A percentile compares a stretch with the other conserved stretches of the same genome.
phyloP scores from a whole-genome alignment of 176 grass and related monocot genomes.

The Musa acuminata region DNA sequence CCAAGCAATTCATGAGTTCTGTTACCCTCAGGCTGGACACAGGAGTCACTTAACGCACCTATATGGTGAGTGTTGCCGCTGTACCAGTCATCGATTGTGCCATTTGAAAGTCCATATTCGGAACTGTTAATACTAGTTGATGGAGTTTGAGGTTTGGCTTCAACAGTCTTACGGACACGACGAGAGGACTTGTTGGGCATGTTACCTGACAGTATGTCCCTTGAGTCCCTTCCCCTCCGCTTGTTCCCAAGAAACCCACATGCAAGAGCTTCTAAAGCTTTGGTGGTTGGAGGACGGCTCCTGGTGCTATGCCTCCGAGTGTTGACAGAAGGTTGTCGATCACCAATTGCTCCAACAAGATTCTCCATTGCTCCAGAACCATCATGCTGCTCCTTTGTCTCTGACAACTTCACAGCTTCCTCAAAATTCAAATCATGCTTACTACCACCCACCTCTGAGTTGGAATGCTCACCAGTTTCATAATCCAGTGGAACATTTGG shows the following conservation, averaged over 20 bases:
- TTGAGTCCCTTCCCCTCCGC: slow-evolving; percentile 38
- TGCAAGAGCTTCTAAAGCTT: slow-evolving; percentile 93
- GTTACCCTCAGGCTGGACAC: neutral
- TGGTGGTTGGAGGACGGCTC: slow-evolving; percentile 69
- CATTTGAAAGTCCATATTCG: slow-evolving; percentile 22
- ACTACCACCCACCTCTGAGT: slow-evolving; percentile 14
- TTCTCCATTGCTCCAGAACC: slow-evolving; percentile 26
- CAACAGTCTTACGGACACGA: slow-evolving; percentile 33
- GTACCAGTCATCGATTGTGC: slow-evolving; percentile 10
- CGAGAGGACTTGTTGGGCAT: slow-evolving; percentile 45
- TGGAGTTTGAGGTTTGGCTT: slow-evolving; percentile 24
- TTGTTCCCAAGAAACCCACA: slow-evolving; percentile 76
- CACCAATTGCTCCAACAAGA: slow-evolving; percentile 24
- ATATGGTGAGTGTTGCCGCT: slow-evolving; percentile 5
- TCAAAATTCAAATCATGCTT: slow-evolving; percentile 19
- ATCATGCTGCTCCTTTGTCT: slow-evolving; percentile 21
- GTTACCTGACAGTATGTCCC: slow-evolving; percentile 30
- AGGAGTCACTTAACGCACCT: slow-evolving; percentile 16
- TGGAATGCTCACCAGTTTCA: slow-evolving; percentile 35
- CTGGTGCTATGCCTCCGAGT: slow-evolving; percentile 72
- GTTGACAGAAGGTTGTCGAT: slow-evolving; percentile 40
- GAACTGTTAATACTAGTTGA: slow-evolving; percentile 9
- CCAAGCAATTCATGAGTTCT: slow-evolving; percentile 33
- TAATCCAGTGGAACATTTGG: slow-evolving; percentile 55
- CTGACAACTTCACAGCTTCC: slow-evolving; percentile 19